Evolutionary conservation across 345 rosid species (phyloP).

Genomic region (Acer yangbiense): DNA sequence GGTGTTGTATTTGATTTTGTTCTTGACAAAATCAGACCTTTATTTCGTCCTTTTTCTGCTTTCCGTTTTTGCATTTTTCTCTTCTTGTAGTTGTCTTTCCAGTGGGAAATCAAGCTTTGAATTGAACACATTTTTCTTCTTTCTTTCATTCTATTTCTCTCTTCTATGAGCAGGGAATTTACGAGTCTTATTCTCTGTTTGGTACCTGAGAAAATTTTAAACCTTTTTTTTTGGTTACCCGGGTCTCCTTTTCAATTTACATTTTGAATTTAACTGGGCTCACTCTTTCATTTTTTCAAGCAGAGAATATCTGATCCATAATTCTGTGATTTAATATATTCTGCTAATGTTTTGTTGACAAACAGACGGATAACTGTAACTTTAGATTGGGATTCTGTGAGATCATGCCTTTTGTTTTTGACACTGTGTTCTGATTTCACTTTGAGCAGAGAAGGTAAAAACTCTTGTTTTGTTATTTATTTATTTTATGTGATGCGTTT

Average conservation of each 20-base stretch:
- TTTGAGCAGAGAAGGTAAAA: slow-evolving; percentile 29
- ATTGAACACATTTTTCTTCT: slow-evolving; percentile 17
- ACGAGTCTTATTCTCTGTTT: slow-evolving; percentile 1
- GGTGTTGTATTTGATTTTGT: slow-evolving; percentile 29
- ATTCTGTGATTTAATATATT: slow-evolving; percentile 10
- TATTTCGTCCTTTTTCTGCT: slow-evolving; percentile 49
- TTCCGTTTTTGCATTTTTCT: slow-evolving; percentile 41
- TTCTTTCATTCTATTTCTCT: slow-evolving; percentile 2
- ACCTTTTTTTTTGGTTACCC: not conserved
- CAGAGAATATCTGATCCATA: not conserved
- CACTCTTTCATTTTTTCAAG: not conserved
- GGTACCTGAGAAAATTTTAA: slow-evolving; percentile 5
- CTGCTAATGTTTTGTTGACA: slow-evolving; percentile 1
- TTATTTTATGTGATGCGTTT: not conserved
- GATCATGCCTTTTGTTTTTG: not conserved
- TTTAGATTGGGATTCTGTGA: not conserved
- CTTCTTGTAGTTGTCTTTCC: slow-evolving; percentile 30
- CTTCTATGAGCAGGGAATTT: not conserved
- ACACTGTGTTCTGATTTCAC: slow-evolving; percentile 20
- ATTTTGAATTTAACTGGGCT: slow-evolving; percentile 5
- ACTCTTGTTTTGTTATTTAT: not conserved
- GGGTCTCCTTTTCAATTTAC: slow-evolving; percentile 13
- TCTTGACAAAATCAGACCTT: slow-evolving; percentile 45
- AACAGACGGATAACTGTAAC: not conserved
- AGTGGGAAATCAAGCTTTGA: slow-evolving; percentile 39